These are phyloP conservation scores for Xylariaceae sp. DNA, from an alignment of 2,329 filamentous ascomycete species.

Conservation along the genomic window DNA sequence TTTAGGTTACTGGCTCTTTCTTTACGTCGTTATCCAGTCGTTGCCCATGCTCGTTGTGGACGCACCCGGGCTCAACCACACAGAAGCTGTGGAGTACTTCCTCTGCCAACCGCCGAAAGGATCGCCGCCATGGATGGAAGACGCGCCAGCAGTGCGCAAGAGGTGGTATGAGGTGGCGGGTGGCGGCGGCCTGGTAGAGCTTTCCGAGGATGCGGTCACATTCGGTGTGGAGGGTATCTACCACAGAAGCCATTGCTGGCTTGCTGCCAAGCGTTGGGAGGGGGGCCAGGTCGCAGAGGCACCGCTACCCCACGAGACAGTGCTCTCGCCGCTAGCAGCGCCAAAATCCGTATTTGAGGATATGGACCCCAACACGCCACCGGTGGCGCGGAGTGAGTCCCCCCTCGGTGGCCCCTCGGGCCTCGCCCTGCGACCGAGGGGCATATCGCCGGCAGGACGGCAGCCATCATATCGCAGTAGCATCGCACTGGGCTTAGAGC, in stretches of 20 bases:
- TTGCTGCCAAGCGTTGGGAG: conserved; percentile 35
- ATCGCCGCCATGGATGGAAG: conserved; percentile 70
- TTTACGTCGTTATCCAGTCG: conserved; percentile 75
- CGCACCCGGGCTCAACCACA: conserved; percentile 65
- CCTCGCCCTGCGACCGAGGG: conserved; percentile 25
- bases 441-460: conserved; percentile 26
- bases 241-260: conserved; percentile 36
- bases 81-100: conserved; percentile 77
- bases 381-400: conserved; percentile 29
- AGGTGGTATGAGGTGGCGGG: conserved; percentile 76
- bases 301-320: conserved; percentile 22
- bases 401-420: conserved; percentile 27
- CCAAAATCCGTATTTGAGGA: conserved; percentile 33
- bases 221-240: conserved; percentile 36
- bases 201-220: conserved; percentile 58
- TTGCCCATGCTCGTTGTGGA: conserved; percentile 77
- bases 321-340: conserved; percentile 28
- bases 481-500: conserved; percentile 33
- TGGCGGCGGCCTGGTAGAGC: conserved; percentile 54
- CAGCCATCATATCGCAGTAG: conserved; percentile 30
- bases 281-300: conserved; percentile 22
- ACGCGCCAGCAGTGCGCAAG: conserved; percentile 60
- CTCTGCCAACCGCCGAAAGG: conserved; percentile 73
- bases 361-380: conserved; percentile 27
- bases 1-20: conserved; percentile 76